Evolutionary conservation across 2,329 filamentous ascomycete genomes (phyloP).

Genomic region (Lecanoromycetidae sp.): DNA sequence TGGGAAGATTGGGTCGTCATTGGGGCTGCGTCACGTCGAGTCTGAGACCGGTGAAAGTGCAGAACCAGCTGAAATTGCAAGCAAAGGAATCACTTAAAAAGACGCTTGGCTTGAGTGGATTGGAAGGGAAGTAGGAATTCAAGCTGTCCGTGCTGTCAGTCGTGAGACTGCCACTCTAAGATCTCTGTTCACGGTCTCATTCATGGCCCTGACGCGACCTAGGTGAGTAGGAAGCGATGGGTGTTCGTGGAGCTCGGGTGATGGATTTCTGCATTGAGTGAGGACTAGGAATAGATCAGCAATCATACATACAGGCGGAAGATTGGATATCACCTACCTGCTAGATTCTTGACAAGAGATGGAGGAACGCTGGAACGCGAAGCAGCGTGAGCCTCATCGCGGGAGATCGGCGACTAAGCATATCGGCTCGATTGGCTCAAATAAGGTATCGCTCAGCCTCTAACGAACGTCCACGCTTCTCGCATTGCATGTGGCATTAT

Average conservation of each 20-base stretch:
- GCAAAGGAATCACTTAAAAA: neutral
- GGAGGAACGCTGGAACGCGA: neutral
- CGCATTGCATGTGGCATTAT: neutral
- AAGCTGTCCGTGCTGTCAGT: constrained; percentile 3
- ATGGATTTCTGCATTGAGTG: constrained; percentile 19
- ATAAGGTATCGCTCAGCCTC: too few species aligned
- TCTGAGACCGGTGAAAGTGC: neutral
- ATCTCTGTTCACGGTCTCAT: constrained; percentile 37
- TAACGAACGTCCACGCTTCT: neutral
- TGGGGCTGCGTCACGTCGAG: constrained; percentile 11
- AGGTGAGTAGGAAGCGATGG: constrained; percentile 21
- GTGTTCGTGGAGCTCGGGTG: constrained; percentile 24
- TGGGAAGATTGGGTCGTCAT: constrained; percentile 15
- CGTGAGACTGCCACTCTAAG: constrained; percentile 27
- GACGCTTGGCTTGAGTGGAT: neutral
- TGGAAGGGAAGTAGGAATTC: neutral
- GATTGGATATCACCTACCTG: neutral
- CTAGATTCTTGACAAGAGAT: neutral
- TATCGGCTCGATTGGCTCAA: too few species aligned
- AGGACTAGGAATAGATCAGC: neutral
- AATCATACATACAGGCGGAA: neutral
- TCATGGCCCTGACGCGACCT: constrained; percentile 31
- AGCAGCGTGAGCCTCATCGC: neutral
- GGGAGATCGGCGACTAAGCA: too few species aligned
- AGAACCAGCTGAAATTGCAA: constrained; percentile 1